Base-by-base conservation (phyloP, 1,284 basidiomycete genomes). In the Lignosus rhinocerotis region DNA sequence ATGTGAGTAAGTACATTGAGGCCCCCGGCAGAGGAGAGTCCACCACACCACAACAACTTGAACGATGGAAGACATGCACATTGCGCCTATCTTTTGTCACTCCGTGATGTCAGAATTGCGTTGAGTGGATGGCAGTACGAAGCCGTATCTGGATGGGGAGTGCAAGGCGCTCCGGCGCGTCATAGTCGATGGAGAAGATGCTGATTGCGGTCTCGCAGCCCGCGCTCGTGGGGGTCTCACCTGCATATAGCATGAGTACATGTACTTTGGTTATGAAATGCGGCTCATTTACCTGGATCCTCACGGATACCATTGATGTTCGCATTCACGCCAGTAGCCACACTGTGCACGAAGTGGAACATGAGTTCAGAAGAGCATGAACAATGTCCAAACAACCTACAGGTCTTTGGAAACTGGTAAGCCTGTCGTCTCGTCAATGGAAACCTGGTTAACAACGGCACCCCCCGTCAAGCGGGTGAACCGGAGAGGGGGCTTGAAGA, bases 111-210 rank as follows among this genome's bases (percentile, higher is more conserved):
- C 19, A 43, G n/a, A 43, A 19, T 17, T 10, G 41, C n/a, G 53
- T 43, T 1, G 43, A 45, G 10, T 62, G 65, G 31, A 67, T 59
- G 49, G 63, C 54, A 2, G 55, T 46, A 25, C 53, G 46, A 16
- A 70, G 60, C 25, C 61, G 64, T 17, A 49, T 34, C 56, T 70
- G 69, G 10, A 70, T 60, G 8, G 64, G 67, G 31, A 51, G 47
- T 3, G 69, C 68, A 32, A 66, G 52, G 11, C 43, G 58, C 19
- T 57, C 57, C 2, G 68, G 69, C 16, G 70, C 69, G 38, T 72
- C 70, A 42, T 70, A 72, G 38, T 72, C 70, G 12, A 70, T 56
- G 14, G 65, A 53, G 61, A 72, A 70, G 17, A 72, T 61, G 55
- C 69, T 70, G 50, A 72, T 66, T 6, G 68, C 63, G 4, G 68